Evolutionary conservation across 768 basidiomycete species (phyloP).

Genomic region (Tricholoma sp.): DNA sequence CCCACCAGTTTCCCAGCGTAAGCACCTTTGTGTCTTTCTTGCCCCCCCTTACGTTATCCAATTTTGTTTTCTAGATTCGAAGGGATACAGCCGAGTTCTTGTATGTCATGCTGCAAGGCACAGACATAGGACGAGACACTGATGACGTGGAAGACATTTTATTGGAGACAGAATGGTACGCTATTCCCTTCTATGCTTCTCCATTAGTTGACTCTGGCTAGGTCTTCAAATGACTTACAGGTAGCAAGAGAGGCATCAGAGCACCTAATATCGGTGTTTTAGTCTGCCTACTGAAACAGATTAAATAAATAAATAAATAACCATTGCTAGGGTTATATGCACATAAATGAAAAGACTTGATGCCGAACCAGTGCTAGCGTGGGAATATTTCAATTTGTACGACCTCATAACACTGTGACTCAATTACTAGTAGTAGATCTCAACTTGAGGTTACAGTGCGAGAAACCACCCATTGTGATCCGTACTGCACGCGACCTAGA

Average conservation of each 20-base stretch:
- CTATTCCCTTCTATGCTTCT: constrained; percentile 2
- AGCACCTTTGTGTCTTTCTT: constrained; percentile 17
- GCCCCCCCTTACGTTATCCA: constrained; percentile 1
- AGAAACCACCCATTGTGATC: neutral
- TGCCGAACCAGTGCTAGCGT: too few species aligned
- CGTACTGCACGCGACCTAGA: neutral
- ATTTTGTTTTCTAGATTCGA: constrained; percentile 51
- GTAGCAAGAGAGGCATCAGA: constrained; percentile 35
- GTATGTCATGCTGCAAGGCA: constrained; percentile 70
- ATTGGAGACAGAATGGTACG: constrained; percentile 81
- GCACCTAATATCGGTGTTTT: constrained; percentile 37
- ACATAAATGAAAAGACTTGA: too few species aligned
- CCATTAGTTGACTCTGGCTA: constrained; percentile 15
- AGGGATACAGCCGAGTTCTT: constrained; percentile 78
- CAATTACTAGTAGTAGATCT: too few species aligned
- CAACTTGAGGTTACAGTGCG: too few species aligned
- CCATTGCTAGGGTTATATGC: too few species aligned
- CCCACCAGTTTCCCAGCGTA: constrained; percentile 80
- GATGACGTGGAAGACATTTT: constrained; percentile 65
- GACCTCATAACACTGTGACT: too few species aligned
- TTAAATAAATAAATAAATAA: neutral
- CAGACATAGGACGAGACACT: constrained; percentile 60
- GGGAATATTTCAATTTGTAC: too few species aligned
- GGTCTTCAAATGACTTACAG: constrained; percentile 42
- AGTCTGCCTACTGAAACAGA: neutral